These are phyloP conservation scores for Breynia disticha DNA, from an alignment of 441 rosid genomes.

Conservation along the genomic window DNA sequence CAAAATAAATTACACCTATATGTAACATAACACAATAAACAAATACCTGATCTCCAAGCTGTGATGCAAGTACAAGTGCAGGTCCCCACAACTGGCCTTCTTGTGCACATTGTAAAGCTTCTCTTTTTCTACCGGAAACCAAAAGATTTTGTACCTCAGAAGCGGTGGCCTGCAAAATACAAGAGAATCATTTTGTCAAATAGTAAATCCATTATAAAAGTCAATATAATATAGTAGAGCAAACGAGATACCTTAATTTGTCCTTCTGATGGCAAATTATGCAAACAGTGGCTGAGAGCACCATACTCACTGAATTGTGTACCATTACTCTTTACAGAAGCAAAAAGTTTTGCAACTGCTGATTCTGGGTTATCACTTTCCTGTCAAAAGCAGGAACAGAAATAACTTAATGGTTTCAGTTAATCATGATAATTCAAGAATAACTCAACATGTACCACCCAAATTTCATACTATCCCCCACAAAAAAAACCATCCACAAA, in stretches of 20 bases:
- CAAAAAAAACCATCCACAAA: no score
- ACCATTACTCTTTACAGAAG: slow-evolving; percentile 51
- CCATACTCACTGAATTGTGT: slow-evolving; percentile 39
- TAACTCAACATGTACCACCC: no score
- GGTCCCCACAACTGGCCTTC: slow-evolving; percentile 99
- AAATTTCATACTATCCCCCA: no score
- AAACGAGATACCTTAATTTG: slow-evolving; percentile 58
- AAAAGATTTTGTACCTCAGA: slow-evolving; percentile 88
- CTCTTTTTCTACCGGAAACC: slow-evolving; percentile 83
- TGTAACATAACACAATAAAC: slow-evolving; percentile 12
- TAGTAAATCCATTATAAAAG: slow-evolving; percentile 7
- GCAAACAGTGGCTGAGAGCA: slow-evolving; percentile 61
- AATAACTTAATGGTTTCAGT: background rate
- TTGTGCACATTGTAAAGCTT: slow-evolving; percentile 81
- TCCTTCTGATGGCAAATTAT: slow-evolving; percentile 73
- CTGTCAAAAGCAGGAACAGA: slow-evolving; percentile 23
- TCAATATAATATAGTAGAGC: slow-evolving; percentile 5
- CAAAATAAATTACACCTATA: slow-evolving; percentile 6
- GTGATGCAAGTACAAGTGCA: slow-evolving; percentile 93
- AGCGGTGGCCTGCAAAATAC: slow-evolving; percentile 63
- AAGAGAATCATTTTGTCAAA: slow-evolving; percentile 19
- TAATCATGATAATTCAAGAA: background rate
- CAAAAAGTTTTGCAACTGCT: slow-evolving; percentile 91
- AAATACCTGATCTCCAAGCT: slow-evolving; percentile 90
- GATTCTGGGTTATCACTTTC: slow-evolving; percentile 79